Base-by-base conservation (phyloP, 2,329 filamentous ascomycete species). In the Emergomyces pasteurianus region DNA sequence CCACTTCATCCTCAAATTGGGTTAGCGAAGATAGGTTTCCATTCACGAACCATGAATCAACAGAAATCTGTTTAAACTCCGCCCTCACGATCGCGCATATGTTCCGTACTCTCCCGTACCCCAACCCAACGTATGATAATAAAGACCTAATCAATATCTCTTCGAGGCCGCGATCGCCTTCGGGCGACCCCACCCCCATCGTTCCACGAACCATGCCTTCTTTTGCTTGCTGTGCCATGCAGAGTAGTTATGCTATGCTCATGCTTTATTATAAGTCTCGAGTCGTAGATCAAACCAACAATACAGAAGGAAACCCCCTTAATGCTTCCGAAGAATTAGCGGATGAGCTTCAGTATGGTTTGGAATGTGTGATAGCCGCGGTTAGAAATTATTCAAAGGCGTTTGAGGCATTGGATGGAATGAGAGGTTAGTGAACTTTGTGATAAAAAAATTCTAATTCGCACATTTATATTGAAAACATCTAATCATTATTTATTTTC, bases 181-280 rank as follows among this genome's bases (percentile, higher is more conserved):
- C 55, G 26, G 26, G 46, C 38, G 63, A 65, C 21, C 60, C 63
- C 26, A 42, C 36, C 14, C 63, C 59, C 60, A 57, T 69, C 36
- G 59, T 72, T 16, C 75, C 76, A 4, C 73, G 76, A 6, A 78
- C 76, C 1, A 78, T 78, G 75, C 77, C 77, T 0, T 75, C 74
- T 0, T 78, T 78, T 62, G 75, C 76, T 26, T 78, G 75, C 66
- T 79, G 77, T 62, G 69, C 77, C 8, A 77, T 78, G 75, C 76
- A 78, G 63, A 73, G 74, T 47, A 77, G 75, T 62, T 79, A 79
- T 61, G 75, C 75, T 5, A 71, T 78, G 69, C 66, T 78, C 18
- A 79, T 78, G 76, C 69, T 77, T 8, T 77, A 72, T 59, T 76
- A 75, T 64, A 77, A 76, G 61, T 71, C 72, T 10, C 71, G 72